Conservation (phyloP, 208 protist genomes). For the Leishmania amazonensis region DNA sequence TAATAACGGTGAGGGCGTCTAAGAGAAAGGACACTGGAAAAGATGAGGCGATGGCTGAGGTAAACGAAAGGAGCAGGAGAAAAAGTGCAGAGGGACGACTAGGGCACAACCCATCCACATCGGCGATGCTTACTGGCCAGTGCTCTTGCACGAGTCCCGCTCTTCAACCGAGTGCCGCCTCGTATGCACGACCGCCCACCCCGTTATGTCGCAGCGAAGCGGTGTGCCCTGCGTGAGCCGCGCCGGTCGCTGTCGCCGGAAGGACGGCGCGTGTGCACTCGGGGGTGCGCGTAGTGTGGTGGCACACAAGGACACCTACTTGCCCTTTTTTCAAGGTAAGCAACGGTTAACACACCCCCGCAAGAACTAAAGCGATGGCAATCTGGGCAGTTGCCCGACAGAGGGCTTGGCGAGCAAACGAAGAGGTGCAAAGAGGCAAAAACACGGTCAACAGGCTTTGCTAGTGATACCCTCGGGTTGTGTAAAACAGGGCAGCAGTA, state of each 20-base stretch:
- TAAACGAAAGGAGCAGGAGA: not conserved
- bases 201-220: not conserved
- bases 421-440: not conserved
- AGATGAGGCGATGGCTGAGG: not conserved
- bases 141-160: not conserved
- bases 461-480: constrained; percentile 19
- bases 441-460: not conserved
- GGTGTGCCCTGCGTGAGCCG: not conserved
- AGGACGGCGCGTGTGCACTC: not conserved
- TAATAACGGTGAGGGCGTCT: not conserved
- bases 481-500: constrained; percentile 31
- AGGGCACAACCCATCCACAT: not conserved
- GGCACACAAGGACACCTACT: not conserved
- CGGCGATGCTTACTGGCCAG: not conserved
- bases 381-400: not conserved
- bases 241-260: not conserved
- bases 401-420: not conserved
- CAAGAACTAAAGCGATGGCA: not conserved
- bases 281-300: not conserved
- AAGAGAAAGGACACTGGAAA: not conserved
- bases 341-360: not conserved
- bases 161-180: not conserved
- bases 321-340: not conserved
- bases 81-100: not conserved
- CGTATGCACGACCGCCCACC: not conserved